Evolutionary conservation across 176 grass and related monocot species (phyloP), one percentile per base, ranked within the genome.

Genomic region (Pharus latifolius): DNA sequence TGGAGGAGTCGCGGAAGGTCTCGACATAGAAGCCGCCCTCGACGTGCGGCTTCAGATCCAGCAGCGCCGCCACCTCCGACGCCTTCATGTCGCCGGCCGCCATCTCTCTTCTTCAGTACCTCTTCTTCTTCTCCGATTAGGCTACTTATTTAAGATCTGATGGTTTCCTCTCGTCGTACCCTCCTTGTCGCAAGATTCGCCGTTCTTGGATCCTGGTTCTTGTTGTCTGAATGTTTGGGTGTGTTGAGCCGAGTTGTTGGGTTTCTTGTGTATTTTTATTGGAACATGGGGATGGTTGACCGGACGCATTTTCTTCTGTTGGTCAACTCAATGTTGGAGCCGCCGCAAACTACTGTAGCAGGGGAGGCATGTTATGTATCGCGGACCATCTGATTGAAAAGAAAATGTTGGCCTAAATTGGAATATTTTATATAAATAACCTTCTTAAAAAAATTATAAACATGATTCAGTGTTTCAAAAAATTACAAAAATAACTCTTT

Each of bases 1-100:
- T 22, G 75, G 89, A 91, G 78, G 59, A 82, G 70, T 98, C 94
- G 51, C 89, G 80, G 81, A 98, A 93, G 56, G 86, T 93, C 87
- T 98, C 89, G 6, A 71, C 19, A 70, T 72, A 98, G 87, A 79
- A 98, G 5, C 90, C 95, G 51, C 95, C 95, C 73, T 94, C 87
- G 24, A 82, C 78, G 51, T 98, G 87, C 60, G 90, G 89, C 63
- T 93, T 93, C 80, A 91, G 84, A 91, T 93, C 95, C 77, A 93
- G 78, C 30, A 85, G 58, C 68, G 67, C 75, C 26, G 71, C 81
- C 56, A 98, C 65, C 81, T 98, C 90, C 27, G 87, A 79, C 31
- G 89, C 78, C 59, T 69, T 92, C 84, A 88, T 98, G 1, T 67
- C 80, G 33, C 78, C 26, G 14, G 69, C 67, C 10, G 47, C 81